Conservation (phyloP, 495 filamentous ascomycete genomes). For the Bathelium albidoporum region DNA sequence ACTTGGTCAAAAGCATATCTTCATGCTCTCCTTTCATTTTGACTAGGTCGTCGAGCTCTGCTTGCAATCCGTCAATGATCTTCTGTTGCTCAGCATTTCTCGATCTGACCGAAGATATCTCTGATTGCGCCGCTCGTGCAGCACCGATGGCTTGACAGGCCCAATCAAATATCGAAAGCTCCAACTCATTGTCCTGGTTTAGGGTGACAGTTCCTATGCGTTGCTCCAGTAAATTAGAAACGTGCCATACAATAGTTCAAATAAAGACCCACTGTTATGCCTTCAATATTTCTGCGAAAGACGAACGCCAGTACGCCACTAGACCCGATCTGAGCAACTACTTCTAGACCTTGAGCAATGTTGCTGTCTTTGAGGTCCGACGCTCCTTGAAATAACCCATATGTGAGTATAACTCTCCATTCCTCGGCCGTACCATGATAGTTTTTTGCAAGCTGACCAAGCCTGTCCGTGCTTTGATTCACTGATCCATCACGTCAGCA, state of each 20-base stretch:
- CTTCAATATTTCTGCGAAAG: conserved; percentile 45
- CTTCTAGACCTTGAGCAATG: conserved; percentile 26
- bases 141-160: conserved; percentile 42
- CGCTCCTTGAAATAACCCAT: conserved; percentile 27
- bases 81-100: conserved; percentile 37
- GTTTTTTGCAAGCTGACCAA: conserved; percentile 32
- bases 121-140: conserved; percentile 34
- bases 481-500: conserved; percentile 11
- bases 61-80: conserved; percentile 27
- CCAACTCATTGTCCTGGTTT: conserved; percentile 49
- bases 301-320: conserved; percentile 39
- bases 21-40: conserved; percentile 48
- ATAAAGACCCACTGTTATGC: conserved; percentile 41
- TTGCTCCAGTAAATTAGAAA: conserved; percentile 40
- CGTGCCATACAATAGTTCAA: background rate
- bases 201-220: conserved; percentile 58
- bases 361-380: conserved; percentile 8
- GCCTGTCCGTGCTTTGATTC: background rate
- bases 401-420: conserved; percentile 43
- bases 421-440: conserved; percentile 45
- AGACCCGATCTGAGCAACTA: conserved; percentile 24
- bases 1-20: conserved; percentile 58
- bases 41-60: conserved; percentile 30
- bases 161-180: conserved; percentile 67
- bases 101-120: conserved; percentile 38